A percentile compares a stretch with the other conserved stretches of the same genome.
phyloP scores from a whole-genome alignment of 345 rosid genomes.

The Turnera subulata region DNA sequence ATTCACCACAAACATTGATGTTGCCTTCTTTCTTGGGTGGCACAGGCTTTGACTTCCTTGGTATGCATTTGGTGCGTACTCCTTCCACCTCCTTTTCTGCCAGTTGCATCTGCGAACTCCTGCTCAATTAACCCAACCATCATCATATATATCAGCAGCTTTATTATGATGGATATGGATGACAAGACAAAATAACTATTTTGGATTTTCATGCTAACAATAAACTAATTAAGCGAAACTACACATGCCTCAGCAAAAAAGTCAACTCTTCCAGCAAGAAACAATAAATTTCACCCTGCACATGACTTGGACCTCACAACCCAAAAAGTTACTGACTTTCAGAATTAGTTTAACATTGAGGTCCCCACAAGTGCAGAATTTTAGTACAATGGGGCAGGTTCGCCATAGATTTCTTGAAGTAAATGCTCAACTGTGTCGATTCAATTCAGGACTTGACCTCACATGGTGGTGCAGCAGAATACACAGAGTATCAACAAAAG shows the following conservation, averaged over 20 bases:
- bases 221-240: too few relatives aligned
- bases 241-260: background rate
- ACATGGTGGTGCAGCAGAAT: background rate
- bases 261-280: background rate
- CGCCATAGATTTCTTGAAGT: background rate
- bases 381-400: background rate
- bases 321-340: background rate
- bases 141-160: background rate
- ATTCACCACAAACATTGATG: background rate
- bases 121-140: conserved; percentile 15
- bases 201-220: background rate
- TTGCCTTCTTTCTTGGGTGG: conserved; percentile 29
- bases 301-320: too few relatives aligned
- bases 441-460: background rate
- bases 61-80: conserved; percentile 41
- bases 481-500: background rate
- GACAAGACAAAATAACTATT: background rate
- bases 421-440: background rate
- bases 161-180: too few relatives aligned
- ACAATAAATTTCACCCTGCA: background rate
- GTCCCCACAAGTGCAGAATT: conserved; percentile 2
- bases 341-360: background rate
- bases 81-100: conserved; percentile 33
- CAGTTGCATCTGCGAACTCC: conserved; percentile 43
- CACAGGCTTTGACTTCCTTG: conserved; percentile 38